Evolutionary conservation across 345 rosid genomes (phyloP).

Genomic region (Gossypium rotundifolium): DNA sequence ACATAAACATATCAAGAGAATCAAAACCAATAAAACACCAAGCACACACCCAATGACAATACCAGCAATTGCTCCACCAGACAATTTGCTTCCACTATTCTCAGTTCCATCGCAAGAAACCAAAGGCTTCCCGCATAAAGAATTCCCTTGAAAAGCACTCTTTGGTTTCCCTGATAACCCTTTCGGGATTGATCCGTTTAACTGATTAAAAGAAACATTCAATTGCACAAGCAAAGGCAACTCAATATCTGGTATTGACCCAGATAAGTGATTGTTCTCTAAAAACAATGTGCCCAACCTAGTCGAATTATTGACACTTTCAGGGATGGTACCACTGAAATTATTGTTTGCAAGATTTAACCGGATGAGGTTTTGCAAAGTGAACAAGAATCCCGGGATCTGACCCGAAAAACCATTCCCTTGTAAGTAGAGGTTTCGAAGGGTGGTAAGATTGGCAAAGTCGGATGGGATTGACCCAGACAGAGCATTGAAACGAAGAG

Average conservation of each 20-base stretch:
- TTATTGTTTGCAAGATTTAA: constrained; percentile 65
- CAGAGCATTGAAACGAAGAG: constrained; percentile 74
- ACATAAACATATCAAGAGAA: constrained; percentile 40
- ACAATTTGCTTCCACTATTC: constrained; percentile 28
- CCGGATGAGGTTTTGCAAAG: constrained; percentile 46
- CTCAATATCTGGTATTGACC: constrained; percentile 59
- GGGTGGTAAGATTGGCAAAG: constrained; percentile 45
- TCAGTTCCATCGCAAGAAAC: constrained; percentile 31
- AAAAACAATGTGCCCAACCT: constrained; percentile 50
- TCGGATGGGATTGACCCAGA: constrained; percentile 59
- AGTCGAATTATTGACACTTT: constrained; percentile 40
- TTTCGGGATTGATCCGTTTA: constrained; percentile 64
- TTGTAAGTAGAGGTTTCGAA: constrained; percentile 65
- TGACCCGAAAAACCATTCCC: constrained; percentile 66
- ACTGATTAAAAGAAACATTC: constrained; percentile 60
- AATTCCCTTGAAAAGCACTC: constrained; percentile 54
- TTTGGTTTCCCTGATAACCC: constrained; percentile 30
- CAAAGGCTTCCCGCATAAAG: constrained; percentile 74
- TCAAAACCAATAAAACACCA: constrained; percentile 36
- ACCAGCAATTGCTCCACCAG: constrained; percentile 63
- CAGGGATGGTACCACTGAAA: constrained; percentile 56
- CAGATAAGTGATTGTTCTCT: constrained; percentile 54
- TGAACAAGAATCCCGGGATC: constrained; percentile 63
- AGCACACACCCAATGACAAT: constrained; percentile 52
- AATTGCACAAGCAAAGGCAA: constrained; percentile 45